These are phyloP conservation scores for Pseudonitzschia multiseries DNA, from an alignment of 108 stramenopile genomes.

Conservation along the genomic window DNA sequence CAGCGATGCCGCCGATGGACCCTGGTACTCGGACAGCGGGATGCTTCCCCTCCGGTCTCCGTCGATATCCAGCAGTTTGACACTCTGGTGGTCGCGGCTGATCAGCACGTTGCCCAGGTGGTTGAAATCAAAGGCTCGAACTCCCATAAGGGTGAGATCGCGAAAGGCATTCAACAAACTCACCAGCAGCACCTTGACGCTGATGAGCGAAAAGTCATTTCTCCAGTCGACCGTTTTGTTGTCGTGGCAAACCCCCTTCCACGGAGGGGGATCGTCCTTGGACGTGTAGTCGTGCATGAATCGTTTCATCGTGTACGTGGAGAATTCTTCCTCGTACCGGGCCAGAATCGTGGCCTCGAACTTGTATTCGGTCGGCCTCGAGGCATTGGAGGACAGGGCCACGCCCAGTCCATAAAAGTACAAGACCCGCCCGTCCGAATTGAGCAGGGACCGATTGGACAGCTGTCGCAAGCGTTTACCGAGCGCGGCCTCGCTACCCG, in stretches of 20 bases:
- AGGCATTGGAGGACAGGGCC: conserved; percentile 65
- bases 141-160: conserved; percentile 71
- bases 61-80: conserved; percentile 68
- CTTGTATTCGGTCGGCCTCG: conserved; percentile 63
- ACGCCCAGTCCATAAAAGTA: conserved; percentile 77
- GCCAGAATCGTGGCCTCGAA: conserved; percentile 65
- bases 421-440: conserved; percentile 67
- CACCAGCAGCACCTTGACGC: conserved; percentile 69
- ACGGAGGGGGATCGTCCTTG: conserved; percentile 1
- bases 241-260: not conserved
- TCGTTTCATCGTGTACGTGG: conserved; percentile 66
- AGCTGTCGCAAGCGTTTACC: conserved; percentile 69
- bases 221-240: conserved; percentile 54
- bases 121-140: conserved; percentile 76
- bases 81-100: conserved; percentile 60
- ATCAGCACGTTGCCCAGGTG: conserved; percentile 76
- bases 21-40: conserved; percentile 38
- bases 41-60: conserved; percentile 51
- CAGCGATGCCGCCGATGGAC: not conserved
- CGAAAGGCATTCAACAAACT: conserved; percentile 67
- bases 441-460: conserved; percentile 38
- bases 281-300: conserved; percentile 70
- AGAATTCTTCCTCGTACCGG: conserved; percentile 71
- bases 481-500: conserved; percentile 64
- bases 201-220: conserved; percentile 53